Base-by-base conservation (phyloP, 2,329 filamentous ascomycete species). In the Dactylella cylindrospora region DNA sequence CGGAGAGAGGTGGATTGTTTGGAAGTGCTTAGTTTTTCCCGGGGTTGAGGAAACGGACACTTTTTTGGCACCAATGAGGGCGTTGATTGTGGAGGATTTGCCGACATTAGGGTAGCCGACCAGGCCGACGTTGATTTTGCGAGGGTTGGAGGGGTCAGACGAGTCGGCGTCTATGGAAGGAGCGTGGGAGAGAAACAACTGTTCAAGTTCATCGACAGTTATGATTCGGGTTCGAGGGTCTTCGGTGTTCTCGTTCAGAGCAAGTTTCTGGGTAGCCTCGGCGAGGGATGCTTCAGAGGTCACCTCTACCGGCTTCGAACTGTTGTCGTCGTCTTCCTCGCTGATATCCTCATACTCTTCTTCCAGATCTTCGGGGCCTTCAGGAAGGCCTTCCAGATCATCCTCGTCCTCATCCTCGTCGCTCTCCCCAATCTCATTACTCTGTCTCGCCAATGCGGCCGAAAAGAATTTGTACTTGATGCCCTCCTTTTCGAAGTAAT, bases 81-180 rank as follows among this genome's bases (percentile, higher is more conserved):
- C 91, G 76, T 98, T 98, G 79, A 98, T 98, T 12, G 93, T 98
- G 41, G 90, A 96, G 1, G 94, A 98, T 76, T 98, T 98, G 75
- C 93, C 93, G 66, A 98, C 93, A 76, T 98, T 98, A 70, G 93
- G 93, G 74, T 98, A 98, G 59, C 93, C 93, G 29, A 98, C 93
- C 15, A 98, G 79, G 68, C 93, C 93, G 67, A 98, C 93, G 66
- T 89, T 84, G 3, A 90, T 85, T 73, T 94, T 96, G 49, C 78
- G 77, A 31, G 75, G 72, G 35, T 72, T 68, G 20, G 79, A 76
- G 1, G 77, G 72, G 51, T 78, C n/a, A n/a, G n/a, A n/a, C n/a
- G n/a, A n/a, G n/a, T n/a, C 75, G 5, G 75, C 73, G 51, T 77
- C 72, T 71, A 31, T 50, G 10, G 69, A 28, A 2, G 83, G 84